Percentiles rank a stretch among this genome's conserved stretches.
phyloP scores from a whole-genome alignment of 257 asterid species.

The Echites panduratus region DNA sequence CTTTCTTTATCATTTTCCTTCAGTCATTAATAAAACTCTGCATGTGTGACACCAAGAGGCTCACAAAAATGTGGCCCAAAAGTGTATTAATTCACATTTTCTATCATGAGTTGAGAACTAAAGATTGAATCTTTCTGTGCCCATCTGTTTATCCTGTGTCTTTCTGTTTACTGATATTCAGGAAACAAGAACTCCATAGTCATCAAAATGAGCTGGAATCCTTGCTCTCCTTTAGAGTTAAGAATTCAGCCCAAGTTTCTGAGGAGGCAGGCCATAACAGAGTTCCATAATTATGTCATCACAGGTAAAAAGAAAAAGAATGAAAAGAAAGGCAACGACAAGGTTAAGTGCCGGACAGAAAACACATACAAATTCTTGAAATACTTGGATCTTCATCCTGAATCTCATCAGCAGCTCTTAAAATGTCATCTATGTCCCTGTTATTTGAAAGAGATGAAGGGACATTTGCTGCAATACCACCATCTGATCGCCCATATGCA shows the following conservation, averaged over 20 bases:
- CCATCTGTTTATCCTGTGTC: not conserved
- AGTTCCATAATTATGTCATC: too few relatives aligned
- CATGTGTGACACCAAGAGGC: not conserved
- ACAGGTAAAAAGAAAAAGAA: not conserved
- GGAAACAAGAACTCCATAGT: not conserved
- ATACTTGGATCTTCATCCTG: conserved; percentile 82
- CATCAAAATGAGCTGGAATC: not conserved
- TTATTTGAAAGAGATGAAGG: conserved; percentile 88
- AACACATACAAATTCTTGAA: conserved; percentile 68
- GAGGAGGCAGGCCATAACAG: not conserved
- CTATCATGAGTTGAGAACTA: not conserved
- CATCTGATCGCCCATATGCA: conserved; percentile 43
- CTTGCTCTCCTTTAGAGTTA: not conserved
- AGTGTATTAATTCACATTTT: not conserved
- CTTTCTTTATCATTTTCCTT: not conserved
- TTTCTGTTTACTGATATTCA: not conserved
- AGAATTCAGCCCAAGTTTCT: not conserved
- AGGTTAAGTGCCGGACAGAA: conserved; percentile 4
- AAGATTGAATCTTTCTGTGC: not conserved
- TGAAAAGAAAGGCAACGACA: not conserved
- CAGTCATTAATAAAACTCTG: not conserved
- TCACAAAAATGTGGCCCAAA: not conserved
- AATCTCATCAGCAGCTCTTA: conserved; percentile 95
- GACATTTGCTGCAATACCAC: conserved; percentile 85
- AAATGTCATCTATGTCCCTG: conserved; percentile 82